phyloP scores from a whole-genome alignment of 768 basidiomycete genomes.

The Suillus luteus region DNA sequence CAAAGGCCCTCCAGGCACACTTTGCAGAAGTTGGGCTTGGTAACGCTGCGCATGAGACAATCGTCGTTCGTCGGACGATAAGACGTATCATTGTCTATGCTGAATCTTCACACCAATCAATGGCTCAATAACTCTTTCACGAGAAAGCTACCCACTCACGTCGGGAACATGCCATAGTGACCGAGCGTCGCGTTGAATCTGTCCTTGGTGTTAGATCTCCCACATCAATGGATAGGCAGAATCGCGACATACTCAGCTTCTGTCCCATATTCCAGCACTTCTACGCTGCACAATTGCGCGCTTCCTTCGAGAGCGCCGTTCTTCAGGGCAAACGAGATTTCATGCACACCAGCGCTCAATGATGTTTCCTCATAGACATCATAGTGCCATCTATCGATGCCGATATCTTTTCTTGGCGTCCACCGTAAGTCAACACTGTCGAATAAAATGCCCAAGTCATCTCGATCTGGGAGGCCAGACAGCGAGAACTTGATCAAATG shows the following conservation, averaged over 20 bases:
- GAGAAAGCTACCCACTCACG: slow-evolving; percentile 44
- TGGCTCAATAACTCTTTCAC: not conserved
- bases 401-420: slow-evolving; percentile 51
- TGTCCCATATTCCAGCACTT: slow-evolving; percentile 72
- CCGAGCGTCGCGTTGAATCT: slow-evolving; percentile 64
- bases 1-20: slow-evolving; percentile 77
- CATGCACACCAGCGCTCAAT: slow-evolving; percentile 55
- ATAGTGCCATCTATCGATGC: slow-evolving; percentile 77
- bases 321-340: slow-evolving; percentile 57
- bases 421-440: slow-evolving; percentile 65
- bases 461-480: slow-evolving; percentile 60
- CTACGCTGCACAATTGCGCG: slow-evolving; percentile 78
- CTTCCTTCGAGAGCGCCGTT: slow-evolving; percentile 48
- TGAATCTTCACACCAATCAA: slow-evolving; percentile 44
- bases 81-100: slow-evolving; percentile 56
- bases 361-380: slow-evolving; percentile 47
- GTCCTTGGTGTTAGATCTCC: slow-evolving; percentile 8
- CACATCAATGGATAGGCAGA: slow-evolving; percentile 1
- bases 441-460: slow-evolving; percentile 57
- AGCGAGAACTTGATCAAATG: slow-evolving; percentile 71
- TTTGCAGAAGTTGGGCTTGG: slow-evolving; percentile 70
- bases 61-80: slow-evolving; percentile 85
- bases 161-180: slow-evolving; percentile 71
- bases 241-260: slow-evolving; percentile 51
- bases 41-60: slow-evolving; percentile 79